A percentile compares a stretch with the other conserved stretches of the same genome.
phyloP scores from a whole-genome alignment of 2,329 filamentous ascomycete genomes.

The Aspergillus aculeatinus region DNA sequence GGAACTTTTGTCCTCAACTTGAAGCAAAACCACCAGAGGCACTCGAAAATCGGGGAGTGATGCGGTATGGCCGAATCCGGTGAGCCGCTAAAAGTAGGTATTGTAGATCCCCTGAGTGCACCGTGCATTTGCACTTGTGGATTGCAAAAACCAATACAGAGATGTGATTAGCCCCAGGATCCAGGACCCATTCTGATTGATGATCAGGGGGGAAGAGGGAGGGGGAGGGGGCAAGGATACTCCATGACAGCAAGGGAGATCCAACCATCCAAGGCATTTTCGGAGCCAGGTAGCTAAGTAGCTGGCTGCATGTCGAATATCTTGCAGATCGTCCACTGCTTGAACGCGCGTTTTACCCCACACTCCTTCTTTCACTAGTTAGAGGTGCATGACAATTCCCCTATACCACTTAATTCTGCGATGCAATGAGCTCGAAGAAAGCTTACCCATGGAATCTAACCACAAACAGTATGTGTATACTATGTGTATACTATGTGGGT shows the following conservation, averaged over 20 bases:
- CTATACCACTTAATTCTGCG: neutral
- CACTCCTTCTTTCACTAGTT: neutral
- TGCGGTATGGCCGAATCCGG: slow-evolving; percentile 2
- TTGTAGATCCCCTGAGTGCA: neutral
- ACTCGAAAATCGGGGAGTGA: neutral
- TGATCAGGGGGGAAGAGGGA: slow-evolving; percentile 6
- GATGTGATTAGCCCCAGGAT: neutral
- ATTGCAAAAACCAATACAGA: neutral
- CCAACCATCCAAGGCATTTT: neutral
- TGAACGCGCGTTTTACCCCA: neutral
- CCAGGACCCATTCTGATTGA: slow-evolving; percentile 1
- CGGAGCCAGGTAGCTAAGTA: neutral
- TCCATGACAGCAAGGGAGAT: neutral
- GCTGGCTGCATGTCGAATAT: neutral
- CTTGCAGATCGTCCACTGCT: neutral
- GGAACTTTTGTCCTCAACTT: no score
- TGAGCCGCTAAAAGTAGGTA: slow-evolving; percentile 1
- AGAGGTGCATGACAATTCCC: neutral
- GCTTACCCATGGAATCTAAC: neutral
- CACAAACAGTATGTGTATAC: neutral
- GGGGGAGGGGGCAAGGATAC: neutral
- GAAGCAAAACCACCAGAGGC: no score
- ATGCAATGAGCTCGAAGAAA: neutral
- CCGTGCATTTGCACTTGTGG: neutral
- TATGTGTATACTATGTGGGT: neutral